Evolutionary conservation across 1,139 yeast species (phyloP), one percentile per base, ranked within the genome.

Genomic region (Lodderomyces theae): DNA sequence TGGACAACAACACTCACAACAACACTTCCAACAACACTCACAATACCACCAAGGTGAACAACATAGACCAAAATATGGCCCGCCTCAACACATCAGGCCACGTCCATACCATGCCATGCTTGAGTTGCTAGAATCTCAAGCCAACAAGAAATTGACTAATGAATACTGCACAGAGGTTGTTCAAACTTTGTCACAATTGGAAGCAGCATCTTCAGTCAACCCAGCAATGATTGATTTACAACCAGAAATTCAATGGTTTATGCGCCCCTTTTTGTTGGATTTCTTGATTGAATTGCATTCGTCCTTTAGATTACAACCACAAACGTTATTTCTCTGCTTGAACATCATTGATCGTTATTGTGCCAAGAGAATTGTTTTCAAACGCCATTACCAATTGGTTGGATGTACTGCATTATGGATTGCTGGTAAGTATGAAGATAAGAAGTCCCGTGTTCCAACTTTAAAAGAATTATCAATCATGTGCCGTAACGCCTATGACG

Each of bases 331-430:
- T 53, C 72, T 86, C 44, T 83, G 95, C 39, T 74, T 88, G 59
- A 82, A 82, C 60, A 80, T 90, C 49, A 81, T 88, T 35, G 98
- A 92, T 63, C 79, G 96, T 48, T 92, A 92, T 66, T 84, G 96
- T 59, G 86, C 97, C 29, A 85, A 82, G 54, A 75, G 98, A 50
- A 84, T 90, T 15, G 95, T 90, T n/a, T 86, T 84, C 64, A 86
- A 86, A 56, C 80, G 89, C 51, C 97, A 92, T 60, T 89, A 88
- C 60, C 97, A 90, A 60, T 69, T 92, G 48, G 92, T 92, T 11
- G 96, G 96, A 2, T 86, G 96, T 55, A 85, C 96, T 2, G 87
- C 96, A 4, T 72, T 92, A 42, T 90, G 97, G 97, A 80, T 92
- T 36, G 96, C 97, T 6, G 88, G 95, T 41, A 92, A 92, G 63